Conservation (phyloP, 2,329 filamentous ascomycete genomes). For the Colletotrichum spaethianum region DNA sequence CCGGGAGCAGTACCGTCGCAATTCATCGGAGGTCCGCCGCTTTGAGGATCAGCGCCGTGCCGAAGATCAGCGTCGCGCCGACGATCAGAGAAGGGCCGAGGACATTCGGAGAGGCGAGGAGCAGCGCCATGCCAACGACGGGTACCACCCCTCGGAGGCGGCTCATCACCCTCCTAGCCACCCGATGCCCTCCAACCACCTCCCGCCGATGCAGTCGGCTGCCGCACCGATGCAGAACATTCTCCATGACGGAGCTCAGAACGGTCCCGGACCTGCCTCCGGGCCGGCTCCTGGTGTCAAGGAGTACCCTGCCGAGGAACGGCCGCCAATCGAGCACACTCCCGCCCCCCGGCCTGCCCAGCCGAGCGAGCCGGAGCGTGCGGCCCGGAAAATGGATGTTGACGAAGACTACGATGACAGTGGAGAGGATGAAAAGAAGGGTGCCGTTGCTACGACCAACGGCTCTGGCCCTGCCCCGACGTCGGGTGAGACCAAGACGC, state of each 20-base stretch:
- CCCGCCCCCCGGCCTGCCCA: constrained; percentile 62
- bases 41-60: constrained; percentile 74
- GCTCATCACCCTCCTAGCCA: constrained; percentile 84
- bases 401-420: constrained; percentile 98
- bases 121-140: constrained; percentile 80
- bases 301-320: constrained; percentile 72
- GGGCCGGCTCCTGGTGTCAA: constrained; percentile 61
- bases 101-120: constrained; percentile 68
- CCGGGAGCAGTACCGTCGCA: constrained; percentile 79
- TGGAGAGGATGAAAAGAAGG: constrained; percentile 85
- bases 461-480: constrained; percentile 62
- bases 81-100: constrained; percentile 73
- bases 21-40: constrained; percentile 80
- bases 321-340: constrained; percentile 63
- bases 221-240: constrained; percentile 68
- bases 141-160: constrained; percentile 92
- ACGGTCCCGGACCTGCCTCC: constrained; percentile 51
- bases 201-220: constrained; percentile 75
- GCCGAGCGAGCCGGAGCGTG: constrained; percentile 81
- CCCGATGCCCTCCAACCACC: constrained; percentile 66
- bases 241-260: constrained; percentile 62
- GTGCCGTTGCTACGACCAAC: constrained; percentile 52
- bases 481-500: constrained; percentile 68
- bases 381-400: constrained; percentile 94
- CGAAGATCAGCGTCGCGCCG: constrained; percentile 66